Conservation (phyloP, 192 early-diverging fungal species). For the Coemansia sp. region DNA sequence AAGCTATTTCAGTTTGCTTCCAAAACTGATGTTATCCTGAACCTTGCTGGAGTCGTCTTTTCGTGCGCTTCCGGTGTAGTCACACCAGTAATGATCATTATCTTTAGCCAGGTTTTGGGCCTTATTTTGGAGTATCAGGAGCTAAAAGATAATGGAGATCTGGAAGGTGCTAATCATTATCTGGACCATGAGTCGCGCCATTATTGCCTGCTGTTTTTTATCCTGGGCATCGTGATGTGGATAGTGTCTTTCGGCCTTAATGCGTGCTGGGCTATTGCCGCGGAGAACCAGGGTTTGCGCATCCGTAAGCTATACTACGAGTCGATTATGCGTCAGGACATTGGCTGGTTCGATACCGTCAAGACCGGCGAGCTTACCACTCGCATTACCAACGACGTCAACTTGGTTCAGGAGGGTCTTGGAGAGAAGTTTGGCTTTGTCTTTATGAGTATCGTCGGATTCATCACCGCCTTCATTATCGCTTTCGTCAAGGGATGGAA, state of each 20-base stretch:
- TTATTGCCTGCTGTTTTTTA: constrained; percentile 42
- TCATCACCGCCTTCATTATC: constrained; percentile 71
- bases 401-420: constrained; percentile 83
- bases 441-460: constrained; percentile 61
- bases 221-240: constrained; percentile 44
- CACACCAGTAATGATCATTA: constrained; percentile 34
- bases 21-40: constrained; percentile 57
- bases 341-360: constrained; percentile 80
- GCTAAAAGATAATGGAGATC: neutral
- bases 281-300: constrained; percentile 67
- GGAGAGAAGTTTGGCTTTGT: constrained; percentile 78
- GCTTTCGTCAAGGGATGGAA: constrained; percentile 81
- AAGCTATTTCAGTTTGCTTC: constrained; percentile 73
- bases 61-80: constrained; percentile 47
- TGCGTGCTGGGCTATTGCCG: constrained; percentile 46
- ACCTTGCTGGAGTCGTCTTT: constrained; percentile 48
- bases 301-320: constrained; percentile 77
- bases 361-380: constrained; percentile 79
- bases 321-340: constrained; percentile 84
- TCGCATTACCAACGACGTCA: constrained; percentile 80
- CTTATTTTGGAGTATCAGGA: constrained; percentile 12
- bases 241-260: constrained; percentile 36
- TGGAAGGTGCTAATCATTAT: constrained; percentile 20
- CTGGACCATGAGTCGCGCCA: constrained; percentile 36
- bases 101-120: constrained; percentile 16